Base-by-base conservation (phyloP, 495 filamentous ascomycete genomes). In the Daldinia concentrica region DNA sequence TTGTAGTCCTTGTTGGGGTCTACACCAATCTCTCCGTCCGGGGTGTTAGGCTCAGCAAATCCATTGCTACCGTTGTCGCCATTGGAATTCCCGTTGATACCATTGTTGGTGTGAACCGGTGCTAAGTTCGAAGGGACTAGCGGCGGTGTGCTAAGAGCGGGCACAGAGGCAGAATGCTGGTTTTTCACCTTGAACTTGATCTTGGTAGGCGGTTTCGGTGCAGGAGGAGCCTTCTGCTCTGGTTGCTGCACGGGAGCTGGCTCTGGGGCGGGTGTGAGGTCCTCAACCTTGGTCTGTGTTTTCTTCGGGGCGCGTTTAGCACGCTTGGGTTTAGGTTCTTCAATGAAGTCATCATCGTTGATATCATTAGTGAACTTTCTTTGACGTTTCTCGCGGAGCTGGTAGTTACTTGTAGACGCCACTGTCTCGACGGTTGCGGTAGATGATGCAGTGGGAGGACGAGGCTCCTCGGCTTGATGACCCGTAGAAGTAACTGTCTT, bases 1-100 rank as follows among this genome's bases (percentile, higher is more conserved):
- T 78, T 73, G 70, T 85, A 85, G 41, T 81, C 78, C 72, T 85
- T 85, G 30, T 76, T 73, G 26, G 70, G 39, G 17, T 60, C 60
- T 17, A 66, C 48, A 9, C 60, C 72, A n/a, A 72, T 36, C 26
- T 74, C 76, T 54, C 54, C 60, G 34, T 67, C 59, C 19, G 63
- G 22, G 9, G 22, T 59, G 19, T 39, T 56, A 29, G 41, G 24
- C 19, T 58, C 51, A n/a, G 27, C 17, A 58, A 39, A 27, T 62
- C 78, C 69, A 37, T 70, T 69, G 30, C 37, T 17, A 55, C 26
- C 41, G 11, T 39, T 67, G 26, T 58, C 64, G 48, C 50, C 58
- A 48, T 64, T 64, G 14, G 45, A 14, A 12, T 43, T 36, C 14
- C 54, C 66, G 36, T 50, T 72, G 11, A 43, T 24, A 39, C 4